phyloP scores from a whole-genome alignment of 2,329 filamentous ascomycete genomes.

The Claviceps sorghi region DNA sequence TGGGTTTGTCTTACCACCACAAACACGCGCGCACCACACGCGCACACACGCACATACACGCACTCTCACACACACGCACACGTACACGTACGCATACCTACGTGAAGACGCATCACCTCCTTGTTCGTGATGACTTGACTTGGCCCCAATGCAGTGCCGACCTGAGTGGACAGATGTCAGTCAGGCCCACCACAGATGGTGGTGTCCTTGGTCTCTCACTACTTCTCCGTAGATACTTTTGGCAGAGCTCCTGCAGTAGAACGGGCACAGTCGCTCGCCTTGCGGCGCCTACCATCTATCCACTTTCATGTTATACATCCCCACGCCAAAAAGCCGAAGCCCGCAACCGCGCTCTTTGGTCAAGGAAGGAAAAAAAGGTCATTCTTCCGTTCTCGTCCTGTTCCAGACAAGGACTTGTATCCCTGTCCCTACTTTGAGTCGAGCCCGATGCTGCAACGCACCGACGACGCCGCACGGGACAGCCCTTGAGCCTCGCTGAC shows the following conservation, averaged over 20 bases:
- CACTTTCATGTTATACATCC: background rate
- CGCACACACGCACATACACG: background rate
- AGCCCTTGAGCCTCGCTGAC: slow-evolving; percentile 4
- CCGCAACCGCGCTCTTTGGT: background rate
- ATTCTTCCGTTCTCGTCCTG: background rate
- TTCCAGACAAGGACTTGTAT: background rate
- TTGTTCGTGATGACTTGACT: slow-evolving; percentile 1
- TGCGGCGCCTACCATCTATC: background rate
- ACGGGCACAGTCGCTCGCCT: background rate
- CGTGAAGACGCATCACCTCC: background rate
- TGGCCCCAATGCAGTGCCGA: background rate
- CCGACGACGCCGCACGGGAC: slow-evolving; percentile 4
- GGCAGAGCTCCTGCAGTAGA: background rate
- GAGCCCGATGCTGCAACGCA: slow-evolving; percentile 1
- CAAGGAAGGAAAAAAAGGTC: background rate
- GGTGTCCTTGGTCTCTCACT: background rate
- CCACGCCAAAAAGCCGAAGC: background rate
- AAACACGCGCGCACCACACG: background rate
- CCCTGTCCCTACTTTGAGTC: background rate
- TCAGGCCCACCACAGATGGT: background rate
- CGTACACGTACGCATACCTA: background rate
- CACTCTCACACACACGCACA: background rate
- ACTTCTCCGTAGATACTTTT: background rate
- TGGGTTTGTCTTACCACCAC: background rate
- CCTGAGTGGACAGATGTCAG: background rate